Conservation (phyloP, 768 basidiomycete species). For the Russula lepida region DNA sequence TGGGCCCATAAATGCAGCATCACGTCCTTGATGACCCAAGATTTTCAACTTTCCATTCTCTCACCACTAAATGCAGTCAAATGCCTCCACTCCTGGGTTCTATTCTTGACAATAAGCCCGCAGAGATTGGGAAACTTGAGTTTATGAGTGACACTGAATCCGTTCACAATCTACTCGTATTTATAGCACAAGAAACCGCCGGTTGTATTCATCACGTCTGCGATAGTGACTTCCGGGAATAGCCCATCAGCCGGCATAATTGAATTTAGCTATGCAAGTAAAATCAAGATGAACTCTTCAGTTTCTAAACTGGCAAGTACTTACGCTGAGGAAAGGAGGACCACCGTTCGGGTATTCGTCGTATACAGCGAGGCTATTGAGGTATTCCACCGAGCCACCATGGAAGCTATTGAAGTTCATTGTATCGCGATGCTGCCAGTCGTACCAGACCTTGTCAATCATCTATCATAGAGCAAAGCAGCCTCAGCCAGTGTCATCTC, state of each 20-base stretch:
- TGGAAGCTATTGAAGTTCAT: slow-evolving; percentile 25
- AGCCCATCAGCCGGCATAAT: slow-evolving; percentile 27
- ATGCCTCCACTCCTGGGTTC: too few relatives aligned
- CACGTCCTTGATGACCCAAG: too few relatives aligned
- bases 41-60: too few relatives aligned
- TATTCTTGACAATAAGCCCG: too few relatives aligned
- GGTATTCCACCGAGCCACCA: slow-evolving; percentile 28
- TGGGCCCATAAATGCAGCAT: too few relatives aligned
- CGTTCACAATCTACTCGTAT: slow-evolving; percentile 24
- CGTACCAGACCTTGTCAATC: slow-evolving; percentile 33
- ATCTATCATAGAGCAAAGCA: slow-evolving; percentile 21
- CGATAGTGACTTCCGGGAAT: slow-evolving; percentile 22
- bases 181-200: slow-evolving; percentile 30
- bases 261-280: slow-evolving; percentile 24
- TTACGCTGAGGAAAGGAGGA: slow-evolving; percentile 24
- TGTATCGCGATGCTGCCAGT: slow-evolving; percentile 28
- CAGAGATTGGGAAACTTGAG: too few relatives aligned
- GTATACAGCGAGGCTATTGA: slow-evolving; percentile 22
- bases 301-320: not conserved
- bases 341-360: not conserved
- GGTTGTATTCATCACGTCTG: slow-evolving; percentile 28
- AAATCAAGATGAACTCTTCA: not conserved
- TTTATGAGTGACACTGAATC: too few relatives aligned
- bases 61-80: too few relatives aligned
- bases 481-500: not conserved